These are phyloP conservation scores for Chaetomium fimeti DNA, from an alignment of 495 filamentous ascomycete genomes.

Conservation along the genomic window DNA sequence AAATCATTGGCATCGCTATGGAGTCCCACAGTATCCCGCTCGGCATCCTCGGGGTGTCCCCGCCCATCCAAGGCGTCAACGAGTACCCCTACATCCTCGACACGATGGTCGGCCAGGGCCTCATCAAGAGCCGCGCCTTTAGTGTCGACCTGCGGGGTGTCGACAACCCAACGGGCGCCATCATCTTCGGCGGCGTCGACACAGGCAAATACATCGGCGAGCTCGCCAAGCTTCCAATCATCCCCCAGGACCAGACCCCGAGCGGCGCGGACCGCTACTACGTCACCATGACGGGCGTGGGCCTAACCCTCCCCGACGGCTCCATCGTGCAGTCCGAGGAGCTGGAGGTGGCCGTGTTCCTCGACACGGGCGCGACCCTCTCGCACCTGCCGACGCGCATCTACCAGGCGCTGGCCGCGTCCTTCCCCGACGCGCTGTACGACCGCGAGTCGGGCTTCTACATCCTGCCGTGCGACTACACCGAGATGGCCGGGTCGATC, in stretches of 20 bases:
- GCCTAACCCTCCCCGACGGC: conserved; percentile 32
- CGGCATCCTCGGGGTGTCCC: conserved; percentile 72
- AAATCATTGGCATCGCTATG: conserved; percentile 46
- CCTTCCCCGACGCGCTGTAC: conserved; percentile 28
- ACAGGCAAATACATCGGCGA: conserved; percentile 63
- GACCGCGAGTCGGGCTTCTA: conserved; percentile 43
- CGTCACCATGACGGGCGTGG: conserved; percentile 29
- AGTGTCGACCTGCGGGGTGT: conserved; percentile 61
- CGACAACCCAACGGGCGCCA: conserved; percentile 54
- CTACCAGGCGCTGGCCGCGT: conserved; percentile 29
- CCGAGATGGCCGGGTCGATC: conserved; percentile 50
- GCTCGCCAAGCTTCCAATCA: conserved; percentile 53
- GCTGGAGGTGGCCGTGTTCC: conserved; percentile 33
- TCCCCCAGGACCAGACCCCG: conserved; percentile 33
- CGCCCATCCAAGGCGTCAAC: conserved; percentile 46
- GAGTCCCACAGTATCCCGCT: conserved; percentile 46
- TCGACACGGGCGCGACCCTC: conserved; percentile 35
- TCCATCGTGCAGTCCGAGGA: conserved; percentile 17
- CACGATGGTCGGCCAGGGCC: conserved; percentile 56
- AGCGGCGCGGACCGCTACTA: conserved; percentile 34
- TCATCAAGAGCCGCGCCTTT: conserved; percentile 71
- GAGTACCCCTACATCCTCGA: conserved; percentile 69
- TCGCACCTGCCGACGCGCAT: conserved; percentile 30
- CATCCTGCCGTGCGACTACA: conserved; percentile 59
- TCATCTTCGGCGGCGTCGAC: conserved; percentile 80